Conservation (phyloP, 1,284 basidiomycete species). For the Xerocomus cyaneibrunnescens region DNA sequence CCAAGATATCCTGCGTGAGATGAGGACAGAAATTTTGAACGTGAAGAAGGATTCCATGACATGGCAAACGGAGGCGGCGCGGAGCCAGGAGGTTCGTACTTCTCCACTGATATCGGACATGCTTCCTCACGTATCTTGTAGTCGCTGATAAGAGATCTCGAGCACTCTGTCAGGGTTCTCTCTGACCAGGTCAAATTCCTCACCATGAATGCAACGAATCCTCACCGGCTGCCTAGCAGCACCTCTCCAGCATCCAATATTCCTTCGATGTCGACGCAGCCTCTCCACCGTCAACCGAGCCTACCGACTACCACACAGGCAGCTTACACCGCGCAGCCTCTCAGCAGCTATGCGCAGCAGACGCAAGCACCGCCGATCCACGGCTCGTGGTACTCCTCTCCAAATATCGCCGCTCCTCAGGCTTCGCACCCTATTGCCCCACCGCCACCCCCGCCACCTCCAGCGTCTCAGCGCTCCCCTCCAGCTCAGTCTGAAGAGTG, state of each 20-base stretch:
- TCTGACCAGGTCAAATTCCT: slow-evolving; percentile 80
- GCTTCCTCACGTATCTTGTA: slow-evolving; percentile 30
- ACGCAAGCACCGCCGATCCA: slow-evolving; percentile 47
- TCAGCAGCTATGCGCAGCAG: slow-evolving; percentile 38
- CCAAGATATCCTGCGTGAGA: slow-evolving; percentile 71
- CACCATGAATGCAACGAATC: slow-evolving; percentile 50
- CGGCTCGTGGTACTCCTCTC: slow-evolving; percentile 53
- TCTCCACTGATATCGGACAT: background rate
- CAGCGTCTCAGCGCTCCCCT: slow-evolving; percentile 50
- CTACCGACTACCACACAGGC: slow-evolving; percentile 42
- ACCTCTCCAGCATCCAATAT: slow-evolving; percentile 28
- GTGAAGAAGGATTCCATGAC: slow-evolving; percentile 73
- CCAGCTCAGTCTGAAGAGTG: slow-evolving; percentile 67
- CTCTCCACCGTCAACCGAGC: slow-evolving; percentile 42
- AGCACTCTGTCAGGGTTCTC: slow-evolving; percentile 67
- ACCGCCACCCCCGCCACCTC: slow-evolving; percentile 55
- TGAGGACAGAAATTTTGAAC: slow-evolving; percentile 68
- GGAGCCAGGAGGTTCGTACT: slow-evolving; percentile 67
- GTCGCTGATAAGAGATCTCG: slow-evolving; percentile 73
- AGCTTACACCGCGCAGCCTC: slow-evolving; percentile 25
- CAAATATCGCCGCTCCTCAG: slow-evolving; percentile 67
- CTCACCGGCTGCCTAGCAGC: slow-evolving; percentile 26
- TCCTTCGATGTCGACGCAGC: slow-evolving; percentile 27
- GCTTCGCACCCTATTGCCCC: slow-evolving; percentile 71
- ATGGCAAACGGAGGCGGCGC: slow-evolving; percentile 75